Evolutionary conservation across 257 asterid genomes (phyloP), one percentile per base, ranked within the genome.

Genomic region (Solanum ossicruentum): DNA sequence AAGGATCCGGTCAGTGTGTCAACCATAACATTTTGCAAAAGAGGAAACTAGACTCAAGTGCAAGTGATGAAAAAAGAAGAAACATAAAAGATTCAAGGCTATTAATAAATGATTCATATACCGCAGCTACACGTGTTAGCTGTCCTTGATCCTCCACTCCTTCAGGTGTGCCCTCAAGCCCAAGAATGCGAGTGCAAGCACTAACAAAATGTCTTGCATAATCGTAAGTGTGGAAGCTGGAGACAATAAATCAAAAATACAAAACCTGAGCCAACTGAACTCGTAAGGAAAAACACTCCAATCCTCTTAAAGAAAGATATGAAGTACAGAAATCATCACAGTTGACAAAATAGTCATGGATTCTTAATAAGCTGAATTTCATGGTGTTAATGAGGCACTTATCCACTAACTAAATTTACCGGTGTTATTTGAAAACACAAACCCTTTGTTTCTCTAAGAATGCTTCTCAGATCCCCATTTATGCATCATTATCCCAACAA

Each of bases 121-220:
- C 98, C 94, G 98, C 98, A 89, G 98, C 95, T 39, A 95, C 98
- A 70, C 95, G 97, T 79, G 98, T 95, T 26, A 95, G 92, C 89
- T 90, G 90, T 86, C 98, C 98, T 89, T 95, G 98, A 88, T 95
- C 98, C 91, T 95, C 98, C 72, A 95, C 98, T 36, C 98, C 98
- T 84, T 95, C 98, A 80, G 98, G 98, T 18, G 98, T 95, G 85
- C 98, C 98, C 91, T 95, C 98, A 45, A 95, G 98, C 84, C 98
- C 98, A 86, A 95, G 94, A 88, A 95, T 95, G 85, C 98, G 97
- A 86, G 98, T 92, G 85, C 98, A 95, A 20, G 98, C 98, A 86
- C 98, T 95, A 41, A 95, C 98, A 56, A 95, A 95, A 85, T 95
- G 98, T 54, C 98, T 93, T 83, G 98, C 98, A 89, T 95, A 95